Evolutionary conservation across 2,329 filamentous ascomycete genomes (phyloP).

Genomic region (Periconia sp.): DNA sequence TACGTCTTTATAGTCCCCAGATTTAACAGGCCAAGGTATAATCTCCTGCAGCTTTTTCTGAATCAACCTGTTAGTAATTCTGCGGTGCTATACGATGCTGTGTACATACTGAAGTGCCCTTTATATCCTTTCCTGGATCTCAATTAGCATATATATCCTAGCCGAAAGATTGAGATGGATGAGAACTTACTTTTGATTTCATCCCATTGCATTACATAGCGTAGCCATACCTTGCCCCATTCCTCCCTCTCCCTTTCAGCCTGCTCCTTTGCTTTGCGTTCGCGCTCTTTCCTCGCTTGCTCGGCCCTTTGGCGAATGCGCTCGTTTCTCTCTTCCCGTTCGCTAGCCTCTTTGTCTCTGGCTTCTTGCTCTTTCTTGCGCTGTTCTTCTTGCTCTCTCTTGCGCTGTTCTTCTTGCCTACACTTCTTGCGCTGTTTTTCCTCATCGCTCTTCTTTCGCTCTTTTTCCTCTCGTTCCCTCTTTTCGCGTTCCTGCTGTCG

Average conservation of each 20-base stretch:
- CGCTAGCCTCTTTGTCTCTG: conserved; percentile 7
- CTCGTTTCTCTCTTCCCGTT: conserved; percentile 13
- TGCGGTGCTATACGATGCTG: background rate
- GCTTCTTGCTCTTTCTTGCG: conserved; percentile 7
- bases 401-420: background rate
- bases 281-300: conserved; percentile 5
- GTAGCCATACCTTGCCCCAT: conserved; percentile 8
- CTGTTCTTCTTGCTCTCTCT: conserved; percentile 1
- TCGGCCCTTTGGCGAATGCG: conserved; percentile 7
- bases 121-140: conserved; percentile 2
- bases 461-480: background rate
- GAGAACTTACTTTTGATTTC: conserved; percentile 9
- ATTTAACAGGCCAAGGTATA: conserved; percentile 13
- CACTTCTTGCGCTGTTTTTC: conserved; percentile 1
- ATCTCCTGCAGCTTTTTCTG: conserved; percentile 6
- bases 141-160: conserved; percentile 1
- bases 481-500: conserved; percentile 1
- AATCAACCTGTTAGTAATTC: conserved; percentile 4
- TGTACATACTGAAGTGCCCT: conserved; percentile 8
- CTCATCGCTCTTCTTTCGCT: background rate
- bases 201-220: conserved; percentile 6
- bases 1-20: conserved; percentile 9
- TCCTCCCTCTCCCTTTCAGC: conserved; percentile 7
- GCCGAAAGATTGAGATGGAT: background rate
- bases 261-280: conserved; percentile 5